Base-by-base conservation (phyloP, 2,329 filamentous ascomycete species). In the Coleophoma crateriformis region DNA sequence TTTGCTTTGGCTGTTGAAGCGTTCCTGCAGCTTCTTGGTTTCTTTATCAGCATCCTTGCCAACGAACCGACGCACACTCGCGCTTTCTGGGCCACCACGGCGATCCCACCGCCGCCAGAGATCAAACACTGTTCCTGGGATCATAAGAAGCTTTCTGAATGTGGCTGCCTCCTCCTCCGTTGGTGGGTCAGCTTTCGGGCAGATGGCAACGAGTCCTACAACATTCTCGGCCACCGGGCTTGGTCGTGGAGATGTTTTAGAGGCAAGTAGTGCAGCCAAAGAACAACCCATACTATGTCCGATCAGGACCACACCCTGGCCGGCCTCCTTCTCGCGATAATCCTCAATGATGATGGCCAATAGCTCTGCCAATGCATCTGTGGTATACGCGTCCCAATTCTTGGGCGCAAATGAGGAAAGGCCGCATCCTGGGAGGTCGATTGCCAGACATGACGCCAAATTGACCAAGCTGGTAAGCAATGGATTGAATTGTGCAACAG, bases 281-380 rank as follows among this genome's bases (percentile, higher is more conserved):
- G 87, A 87, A 51, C 87, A 90, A 7, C 94, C 94, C 81, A 96
- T 87, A 64, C 90, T 96, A 63, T 99, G 94, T 1, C 85, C 90
- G 51, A 97, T 81, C 32, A 96, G 67, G 17, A 96, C 78, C 13
- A 96, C 78, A 3, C 82, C 79, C 65, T 96, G 90, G 1, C 72
- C 74, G 15, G 75, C 71, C 34, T 80, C 74, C 40, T 76, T 77
- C 56, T 88, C 82, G 38, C 86, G 81, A 61, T 92, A 81, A 42
- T 83, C 77, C 37, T 89, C 79, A 51, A 97, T 90, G 33, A 90
- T 80, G 1, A 74, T 77, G 50, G 84, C 84, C 13, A 96, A 73
- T 11, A 99, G 73, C 57, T 90, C 85, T 4, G 80, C 81, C 20
- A 97, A 73, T 1, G 87, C 83, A 38, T 90, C 81, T 1, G 85